phyloP scores from a whole-genome alignment of 352 stramenopile species.

The Phytopythium mirpurense region DNA sequence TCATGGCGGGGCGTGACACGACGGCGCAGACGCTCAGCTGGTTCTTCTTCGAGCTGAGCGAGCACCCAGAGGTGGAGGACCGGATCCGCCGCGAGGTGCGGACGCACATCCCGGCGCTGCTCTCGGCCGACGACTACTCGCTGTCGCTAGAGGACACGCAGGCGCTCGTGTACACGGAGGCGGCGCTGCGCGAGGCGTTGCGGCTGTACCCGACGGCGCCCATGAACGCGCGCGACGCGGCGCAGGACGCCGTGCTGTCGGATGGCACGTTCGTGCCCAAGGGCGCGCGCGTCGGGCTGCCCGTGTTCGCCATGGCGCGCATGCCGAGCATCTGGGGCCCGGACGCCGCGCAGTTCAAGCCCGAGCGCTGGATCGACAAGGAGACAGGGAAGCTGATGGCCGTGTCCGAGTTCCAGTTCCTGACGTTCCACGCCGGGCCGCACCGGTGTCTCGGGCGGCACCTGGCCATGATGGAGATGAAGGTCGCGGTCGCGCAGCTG shows the following conservation, averaged over 20 bases:
- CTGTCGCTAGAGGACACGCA: constrained; percentile 1
- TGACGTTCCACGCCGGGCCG: constrained; percentile 48
- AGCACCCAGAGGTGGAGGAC: constrained; percentile 23
- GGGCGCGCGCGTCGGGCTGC: constrained; percentile 14
- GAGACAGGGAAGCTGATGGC: constrained; percentile 13
- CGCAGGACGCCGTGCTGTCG: constrained; percentile 10
- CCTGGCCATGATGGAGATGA: constrained; percentile 56
- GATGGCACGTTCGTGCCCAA: constrained; percentile 24
- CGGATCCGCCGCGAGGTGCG: constrained; percentile 18
- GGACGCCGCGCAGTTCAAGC: constrained; percentile 49
- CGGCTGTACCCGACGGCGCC: constrained; percentile 6
- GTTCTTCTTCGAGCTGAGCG: constrained; percentile 35
- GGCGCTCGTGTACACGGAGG: constrained; percentile 10
- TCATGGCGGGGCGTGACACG: constrained; percentile 47
- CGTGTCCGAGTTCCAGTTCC: constrained; percentile 41
- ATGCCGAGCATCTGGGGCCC: constrained; percentile 20
- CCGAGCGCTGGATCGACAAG: constrained; percentile 56
- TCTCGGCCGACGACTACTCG: constrained; percentile 5
- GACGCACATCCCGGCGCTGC: constrained; percentile 7
- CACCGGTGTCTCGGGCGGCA: constrained; percentile 45
- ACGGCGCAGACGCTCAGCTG: constrained; percentile 37
- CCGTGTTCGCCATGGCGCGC: constrained; percentile 22
- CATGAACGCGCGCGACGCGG: constrained; percentile 4
- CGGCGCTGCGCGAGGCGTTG: constrained; percentile 7
- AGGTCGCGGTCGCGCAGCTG: constrained; percentile 34